Evolutionary conservation across 805 yeast genomes (phyloP), one percentile per base, ranked within the genome.

Genomic region (Candida nanaspora): DNA sequence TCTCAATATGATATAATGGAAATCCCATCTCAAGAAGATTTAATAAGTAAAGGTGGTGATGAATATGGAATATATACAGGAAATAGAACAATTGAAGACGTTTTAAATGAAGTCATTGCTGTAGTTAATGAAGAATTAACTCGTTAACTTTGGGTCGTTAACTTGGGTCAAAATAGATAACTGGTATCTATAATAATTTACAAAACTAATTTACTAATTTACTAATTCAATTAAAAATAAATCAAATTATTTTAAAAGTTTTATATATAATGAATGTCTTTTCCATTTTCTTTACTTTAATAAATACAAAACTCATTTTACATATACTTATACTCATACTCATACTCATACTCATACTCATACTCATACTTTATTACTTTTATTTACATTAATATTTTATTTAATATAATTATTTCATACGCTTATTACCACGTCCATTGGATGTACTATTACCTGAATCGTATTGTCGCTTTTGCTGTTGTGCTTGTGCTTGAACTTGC

Each of bases 1-100:
- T 78, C 88, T 18, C 97, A 89, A 58, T 81, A 80, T 48, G 77
- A 69, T 13, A 80, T 78, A 41, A 72, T 86, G 74, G 84, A 88
- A 57, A 61, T 85, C 5, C 96, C 97, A 0, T 50, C 23, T 13
- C 66, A 56, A 3, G 63, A 53, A 3, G 65, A 62, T 25, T 25
- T 41, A 5, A 34, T 41, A 2, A 34, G 20, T 14, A 35, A 42
- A 19, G 25, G 28, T 4, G 42, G 39, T 7, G 51, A 53, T 15
- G 51, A 49, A 33, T 22, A 33, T 3, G 48, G 46, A 21, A 46
- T 45, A 5, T 28, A 26, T 26, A 44, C 44, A 14, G 38, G 28
- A n/a, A 36, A 40, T 20, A 28, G 35, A 30, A 15, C 35, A 19
- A 25, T 44, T 31, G 42, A 41, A 27, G 38, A 38, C 15, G 38